phyloP scores from a whole-genome alignment of 1,284 basidiomycete genomes.

The Cystobasidium sp. region DNA sequence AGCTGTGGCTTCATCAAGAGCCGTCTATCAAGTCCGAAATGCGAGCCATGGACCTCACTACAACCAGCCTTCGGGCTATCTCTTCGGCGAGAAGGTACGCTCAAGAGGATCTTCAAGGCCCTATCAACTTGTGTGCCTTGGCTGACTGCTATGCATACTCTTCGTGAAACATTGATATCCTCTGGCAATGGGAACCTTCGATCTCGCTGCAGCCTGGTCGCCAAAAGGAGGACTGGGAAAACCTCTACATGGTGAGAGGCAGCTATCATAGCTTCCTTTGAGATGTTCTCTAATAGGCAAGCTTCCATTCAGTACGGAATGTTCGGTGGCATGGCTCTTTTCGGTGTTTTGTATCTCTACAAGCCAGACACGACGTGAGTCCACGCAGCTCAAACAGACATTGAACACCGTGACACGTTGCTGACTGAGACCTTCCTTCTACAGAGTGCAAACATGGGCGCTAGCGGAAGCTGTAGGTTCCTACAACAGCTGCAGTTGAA shows the following conservation, averaged over 20 bases:
- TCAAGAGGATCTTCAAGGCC: not conserved
- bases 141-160: no score
- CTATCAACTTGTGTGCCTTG: not conserved
- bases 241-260: constrained; percentile 40
- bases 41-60: constrained; percentile 67
- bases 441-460: constrained; percentile 79
- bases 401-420: constrained; percentile 10
- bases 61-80: constrained; percentile 82
- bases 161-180: no score
- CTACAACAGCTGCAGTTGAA: not conserved
- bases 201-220: constrained; percentile 62
- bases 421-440: constrained; percentile 18
- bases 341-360: constrained; percentile 79
- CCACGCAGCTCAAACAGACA: not conserved
- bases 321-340: constrained; percentile 83
- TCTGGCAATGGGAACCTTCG: no score
- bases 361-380: constrained; percentile 80
- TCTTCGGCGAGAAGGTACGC: constrained; percentile 86
- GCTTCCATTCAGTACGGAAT: constrained; percentile 67
- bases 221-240: constrained; percentile 85
- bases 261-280: not conserved
- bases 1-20: not conserved
- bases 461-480: constrained; percentile 69
- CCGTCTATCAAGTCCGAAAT: constrained; percentile 21
- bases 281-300: not conserved